These are phyloP conservation scores for Agapanthus africanus DNA, from an alignment of 106 monocot genomes.

Conservation along the genomic window DNA sequence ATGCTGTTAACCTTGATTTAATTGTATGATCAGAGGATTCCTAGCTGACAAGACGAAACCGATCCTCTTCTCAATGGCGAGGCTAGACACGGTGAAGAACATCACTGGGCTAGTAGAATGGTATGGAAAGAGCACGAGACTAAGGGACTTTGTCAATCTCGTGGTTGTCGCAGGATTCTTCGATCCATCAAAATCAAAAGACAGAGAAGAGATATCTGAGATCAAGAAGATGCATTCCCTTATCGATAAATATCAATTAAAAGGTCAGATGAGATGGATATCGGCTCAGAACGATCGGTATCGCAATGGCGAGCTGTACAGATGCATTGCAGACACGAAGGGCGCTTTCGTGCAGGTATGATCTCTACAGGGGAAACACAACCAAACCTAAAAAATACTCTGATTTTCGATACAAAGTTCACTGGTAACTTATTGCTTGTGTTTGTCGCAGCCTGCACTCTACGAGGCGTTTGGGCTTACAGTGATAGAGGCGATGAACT, in stretches of 20 bases:
- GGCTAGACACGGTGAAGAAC: conserved; percentile 95
- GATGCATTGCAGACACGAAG: conserved; percentile 85
- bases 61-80: conserved; percentile 96
- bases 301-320: conserved; percentile 84
- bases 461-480: too few species aligned
- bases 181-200: conserved; percentile 80
- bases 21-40: conserved; percentile 41
- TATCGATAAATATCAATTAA: conserved; percentile 68
- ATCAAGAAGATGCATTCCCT: conserved; percentile 92
- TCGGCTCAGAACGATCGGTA: conserved; percentile 73
- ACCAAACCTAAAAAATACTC: too few species aligned
- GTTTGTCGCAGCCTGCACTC: conserved; percentile 57
- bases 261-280: conserved; percentile 93
- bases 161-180: conserved; percentile 86
- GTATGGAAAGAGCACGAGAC: conserved; percentile 80
- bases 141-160: conserved; percentile 82
- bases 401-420: too few species aligned
- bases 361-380: too few species aligned
- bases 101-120: conserved; percentile 83
- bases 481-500: conserved; percentile 99
- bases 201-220: conserved; percentile 85
- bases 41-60: conserved; percentile 76
- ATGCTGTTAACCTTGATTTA: too few species aligned
- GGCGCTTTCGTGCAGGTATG: conserved; percentile 67
- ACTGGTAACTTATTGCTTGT: too few species aligned